Conservation (phyloP, 495 filamentous ascomycete genomes). For the Lepidopterella palustris region DNA sequence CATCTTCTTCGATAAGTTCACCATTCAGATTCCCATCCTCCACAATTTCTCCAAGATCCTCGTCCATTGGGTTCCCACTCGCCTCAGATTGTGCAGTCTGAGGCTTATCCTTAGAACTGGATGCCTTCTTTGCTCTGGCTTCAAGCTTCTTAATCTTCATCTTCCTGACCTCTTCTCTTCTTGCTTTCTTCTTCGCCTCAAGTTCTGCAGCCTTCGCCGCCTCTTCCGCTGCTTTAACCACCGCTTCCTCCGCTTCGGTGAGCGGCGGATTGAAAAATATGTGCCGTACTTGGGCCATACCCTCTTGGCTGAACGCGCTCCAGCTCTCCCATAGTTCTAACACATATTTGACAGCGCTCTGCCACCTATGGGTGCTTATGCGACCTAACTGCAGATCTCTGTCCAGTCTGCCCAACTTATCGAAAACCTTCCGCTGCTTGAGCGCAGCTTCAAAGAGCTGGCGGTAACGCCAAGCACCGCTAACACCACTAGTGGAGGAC, state of each 20-base stretch:
- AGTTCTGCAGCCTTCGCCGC: too few species aligned
- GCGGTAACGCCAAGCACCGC: conserved; percentile 88
- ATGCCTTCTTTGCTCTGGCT: neutral
- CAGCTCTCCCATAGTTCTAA: conserved; percentile 81
- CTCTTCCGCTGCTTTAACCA: conserved; percentile 24
- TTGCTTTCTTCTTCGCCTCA: conserved; percentile 54
- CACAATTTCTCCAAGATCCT: conserved; percentile 43
- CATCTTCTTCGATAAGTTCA: conserved; percentile 2
- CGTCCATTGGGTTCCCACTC: conserved; percentile 50
- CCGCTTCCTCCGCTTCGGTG: conserved; percentile 42
- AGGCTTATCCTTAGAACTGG: neutral
- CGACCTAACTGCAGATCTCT: conserved; percentile 75
- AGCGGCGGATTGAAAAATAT: conserved; percentile 71
- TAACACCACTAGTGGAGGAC: conserved; percentile 59
- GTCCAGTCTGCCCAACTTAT: conserved; percentile 70
- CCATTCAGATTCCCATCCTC: conserved; percentile 30
- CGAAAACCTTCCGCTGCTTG: conserved; percentile 65
- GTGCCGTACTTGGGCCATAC: conserved; percentile 63
- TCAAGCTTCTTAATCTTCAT: conserved; percentile 36
- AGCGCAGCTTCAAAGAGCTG: conserved; percentile 76
- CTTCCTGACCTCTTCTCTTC: conserved; percentile 54
- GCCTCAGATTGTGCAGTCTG: conserved; percentile 26
- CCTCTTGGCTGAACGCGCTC: conserved; percentile 75
- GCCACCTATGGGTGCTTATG: conserved; percentile 83
- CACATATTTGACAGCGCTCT: conserved; percentile 65